phyloP scores from a whole-genome alignment of 1,284 basidiomycete genomes.

The Neolentinus lepideus region DNA sequence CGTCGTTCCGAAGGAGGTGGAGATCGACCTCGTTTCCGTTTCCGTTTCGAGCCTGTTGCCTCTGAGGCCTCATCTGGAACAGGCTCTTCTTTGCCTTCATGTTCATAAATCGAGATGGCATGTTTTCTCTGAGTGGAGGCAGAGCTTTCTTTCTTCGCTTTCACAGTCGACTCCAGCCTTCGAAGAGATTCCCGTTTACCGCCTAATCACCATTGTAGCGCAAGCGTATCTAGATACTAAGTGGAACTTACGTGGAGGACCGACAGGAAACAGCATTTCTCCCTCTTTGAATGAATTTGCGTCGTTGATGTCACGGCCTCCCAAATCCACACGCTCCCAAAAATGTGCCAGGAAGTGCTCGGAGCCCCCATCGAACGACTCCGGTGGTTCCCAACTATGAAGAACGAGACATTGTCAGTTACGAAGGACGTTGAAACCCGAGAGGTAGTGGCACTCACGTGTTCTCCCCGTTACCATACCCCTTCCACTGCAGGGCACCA shows the following conservation, averaged over 20 bases:
- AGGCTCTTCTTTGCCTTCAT: conserved; percentile 2
- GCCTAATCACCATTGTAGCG: not conserved
- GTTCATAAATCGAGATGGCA: not conserved
- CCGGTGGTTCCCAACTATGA: conserved; percentile 60
- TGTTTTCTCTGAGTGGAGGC: too few relatives aligned
- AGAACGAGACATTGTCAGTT: not conserved
- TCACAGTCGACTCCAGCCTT: not conserved
- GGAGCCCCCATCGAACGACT: conserved; percentile 49
- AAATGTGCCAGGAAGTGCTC: conserved; percentile 51
- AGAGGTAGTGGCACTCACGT: conserved; percentile 41
- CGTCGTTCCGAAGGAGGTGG: not conserved
- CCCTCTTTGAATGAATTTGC: conserved; percentile 41
- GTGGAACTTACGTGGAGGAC: conserved; percentile 41
- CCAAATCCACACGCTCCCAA: conserved; percentile 47
- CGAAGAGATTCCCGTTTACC: not conserved
- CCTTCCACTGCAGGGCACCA: conserved; percentile 51
- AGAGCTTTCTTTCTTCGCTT: not conserved
- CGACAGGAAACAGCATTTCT: conserved; percentile 47
- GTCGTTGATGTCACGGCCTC: conserved; percentile 43
- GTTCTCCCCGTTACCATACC: conserved; percentile 49
- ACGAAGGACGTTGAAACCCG: not conserved
- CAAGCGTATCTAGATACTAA: not conserved
- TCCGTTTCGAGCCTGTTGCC: not conserved
- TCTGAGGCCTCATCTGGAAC: too few relatives aligned
- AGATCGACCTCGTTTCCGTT: not conserved